Evolutionary conservation across 2,329 filamentous ascomycete species (phyloP).

Genomic region (Aspergillus aculeatinus): DNA sequence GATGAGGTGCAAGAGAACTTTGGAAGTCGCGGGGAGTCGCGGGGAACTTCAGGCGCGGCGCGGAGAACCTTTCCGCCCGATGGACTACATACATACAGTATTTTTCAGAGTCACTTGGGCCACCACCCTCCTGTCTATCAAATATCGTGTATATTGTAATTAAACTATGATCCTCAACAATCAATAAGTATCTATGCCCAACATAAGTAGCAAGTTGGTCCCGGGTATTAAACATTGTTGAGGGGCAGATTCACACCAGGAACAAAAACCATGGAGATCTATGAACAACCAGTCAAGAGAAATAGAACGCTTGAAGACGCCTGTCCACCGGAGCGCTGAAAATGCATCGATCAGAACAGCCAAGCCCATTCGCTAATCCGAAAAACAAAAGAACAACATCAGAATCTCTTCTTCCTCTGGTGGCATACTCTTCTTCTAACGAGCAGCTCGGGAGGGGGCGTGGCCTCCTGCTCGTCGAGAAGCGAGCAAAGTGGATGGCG

Average conservation of each 20-base stretch:
- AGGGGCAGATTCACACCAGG: constrained; percentile 1
- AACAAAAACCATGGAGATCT: constrained; percentile 14
- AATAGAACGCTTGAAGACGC: constrained; percentile 2
- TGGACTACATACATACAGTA: too few relatives aligned
- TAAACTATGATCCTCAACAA: not conserved
- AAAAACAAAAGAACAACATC: constrained; percentile 11
- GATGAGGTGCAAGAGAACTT: not conserved
- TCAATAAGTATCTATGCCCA: not conserved
- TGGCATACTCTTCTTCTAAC: constrained; percentile 19
- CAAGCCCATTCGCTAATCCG: constrained; percentile 7
- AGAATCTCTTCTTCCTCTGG: constrained; percentile 7
- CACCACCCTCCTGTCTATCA: not conserved
- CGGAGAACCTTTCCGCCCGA: not conserved
- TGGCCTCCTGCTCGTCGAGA: constrained; percentile 25
- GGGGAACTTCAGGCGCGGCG: constrained; percentile 3
- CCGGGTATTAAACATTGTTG: constrained; percentile 18
- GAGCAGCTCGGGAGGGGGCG: constrained; percentile 27
- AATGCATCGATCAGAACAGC: constrained; percentile 20
- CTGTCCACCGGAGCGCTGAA: constrained; percentile 26
- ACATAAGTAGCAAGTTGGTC: constrained; percentile 6
- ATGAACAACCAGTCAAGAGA: constrained; percentile 7
- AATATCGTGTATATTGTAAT: not conserved
- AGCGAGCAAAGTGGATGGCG: constrained; percentile 23
- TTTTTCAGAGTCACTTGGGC: not conserved
- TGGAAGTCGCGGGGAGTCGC: constrained; percentile 1